phyloP scores from a whole-genome alignment of 2,329 filamentous ascomycete species.

The Neofusicoccum cordaticola region DNA sequence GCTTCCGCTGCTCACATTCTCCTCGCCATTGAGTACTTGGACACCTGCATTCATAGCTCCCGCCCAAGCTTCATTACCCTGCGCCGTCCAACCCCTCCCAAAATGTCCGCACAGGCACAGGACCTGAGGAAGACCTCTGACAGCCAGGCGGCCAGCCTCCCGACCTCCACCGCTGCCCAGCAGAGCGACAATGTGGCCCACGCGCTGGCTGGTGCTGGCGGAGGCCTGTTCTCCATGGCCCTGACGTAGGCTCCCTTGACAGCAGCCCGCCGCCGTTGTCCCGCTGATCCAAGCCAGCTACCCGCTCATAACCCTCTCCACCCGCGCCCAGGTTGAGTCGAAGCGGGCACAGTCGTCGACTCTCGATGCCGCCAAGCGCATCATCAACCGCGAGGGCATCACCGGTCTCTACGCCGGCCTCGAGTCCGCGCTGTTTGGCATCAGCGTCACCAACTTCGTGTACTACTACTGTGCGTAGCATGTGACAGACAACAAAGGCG shows the following conservation, averaged over 20 bases:
- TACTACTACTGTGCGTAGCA: slow-evolving; percentile 80
- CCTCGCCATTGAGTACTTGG: background rate
- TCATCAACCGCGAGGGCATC: slow-evolving; percentile 88
- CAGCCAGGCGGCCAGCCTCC: slow-evolving; percentile 22
- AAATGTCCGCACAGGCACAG: slow-evolving; percentile 17
- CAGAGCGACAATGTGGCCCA: slow-evolving; percentile 97
- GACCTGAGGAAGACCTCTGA: slow-evolving; percentile 15
- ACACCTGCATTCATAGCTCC: background rate
- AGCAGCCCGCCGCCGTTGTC: background rate
- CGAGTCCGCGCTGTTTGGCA: slow-evolving; percentile 92
- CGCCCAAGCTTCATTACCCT: background rate
- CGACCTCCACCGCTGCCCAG: slow-evolving; percentile 65
- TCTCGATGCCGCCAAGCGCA: slow-evolving; percentile 76
- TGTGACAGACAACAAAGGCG: background rate
- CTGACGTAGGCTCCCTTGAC: slow-evolving; percentile 64
- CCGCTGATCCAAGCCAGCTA: slow-evolving; percentile 57
- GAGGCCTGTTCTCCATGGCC: slow-evolving; percentile 91
- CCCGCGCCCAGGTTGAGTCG: slow-evolving; percentile 95
- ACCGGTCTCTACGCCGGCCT: slow-evolving; percentile 88
- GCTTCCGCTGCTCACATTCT: background rate
- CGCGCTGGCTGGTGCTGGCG: slow-evolving; percentile 87
- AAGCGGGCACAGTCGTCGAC: slow-evolving; percentile 85
- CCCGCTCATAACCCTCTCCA: slow-evolving; percentile 94
- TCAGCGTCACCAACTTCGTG: slow-evolving; percentile 98
- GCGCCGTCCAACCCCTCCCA: background rate